Conservation (phyloP, 352 stramenopile species). For the Globisporangium splendens region DNA sequence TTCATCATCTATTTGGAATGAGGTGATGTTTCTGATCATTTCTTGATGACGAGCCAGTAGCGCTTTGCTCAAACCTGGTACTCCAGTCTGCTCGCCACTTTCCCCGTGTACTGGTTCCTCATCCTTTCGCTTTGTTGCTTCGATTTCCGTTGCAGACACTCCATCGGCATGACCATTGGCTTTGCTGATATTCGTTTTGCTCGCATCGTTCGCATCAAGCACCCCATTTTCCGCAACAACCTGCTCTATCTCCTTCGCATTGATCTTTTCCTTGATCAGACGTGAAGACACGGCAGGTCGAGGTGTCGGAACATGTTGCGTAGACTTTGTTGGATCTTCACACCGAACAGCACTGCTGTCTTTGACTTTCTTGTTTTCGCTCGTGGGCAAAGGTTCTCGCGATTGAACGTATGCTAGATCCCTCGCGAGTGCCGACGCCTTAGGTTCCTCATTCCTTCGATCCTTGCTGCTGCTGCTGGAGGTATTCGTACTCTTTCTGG, state of each 20-base stretch:
- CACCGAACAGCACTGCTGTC: background rate
- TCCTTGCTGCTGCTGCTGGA: background rate
- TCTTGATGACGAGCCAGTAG: background rate
- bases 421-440: background rate
- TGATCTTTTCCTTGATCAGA: background rate
- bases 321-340: background rate
- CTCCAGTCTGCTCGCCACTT: background rate
- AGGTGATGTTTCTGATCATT: constrained; percentile 2
- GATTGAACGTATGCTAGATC: background rate
- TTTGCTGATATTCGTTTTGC: too few relatives aligned
- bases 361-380: constrained; percentile 1
- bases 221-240: background rate
- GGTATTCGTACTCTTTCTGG: background rate
- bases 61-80: background rate
- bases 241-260: background rate
- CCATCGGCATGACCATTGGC: too few relatives aligned
- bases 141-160: too few relatives aligned
- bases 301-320: background rate
- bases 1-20: constrained; percentile 9
- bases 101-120: background rate
- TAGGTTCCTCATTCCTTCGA: background rate
- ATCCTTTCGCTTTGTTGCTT: background rate
- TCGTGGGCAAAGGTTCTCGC: background rate
- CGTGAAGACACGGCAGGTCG: background rate
- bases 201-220: too few relatives aligned